Base-by-base conservation (phyloP, 78 protist genomes). In the Capsaspora owczarzaki region DNA sequence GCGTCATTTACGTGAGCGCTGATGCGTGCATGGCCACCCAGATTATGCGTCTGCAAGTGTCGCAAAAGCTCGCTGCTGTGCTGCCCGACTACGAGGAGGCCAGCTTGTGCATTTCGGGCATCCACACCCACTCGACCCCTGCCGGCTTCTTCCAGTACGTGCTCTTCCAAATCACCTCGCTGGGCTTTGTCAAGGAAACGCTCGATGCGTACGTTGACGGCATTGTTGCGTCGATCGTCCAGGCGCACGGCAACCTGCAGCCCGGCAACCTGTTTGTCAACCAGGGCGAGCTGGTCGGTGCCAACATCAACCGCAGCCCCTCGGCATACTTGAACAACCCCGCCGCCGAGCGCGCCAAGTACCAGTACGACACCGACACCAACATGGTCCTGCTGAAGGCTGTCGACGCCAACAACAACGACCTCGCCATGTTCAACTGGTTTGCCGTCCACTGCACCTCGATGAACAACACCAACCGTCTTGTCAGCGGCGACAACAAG, bases 81-180 rank as follows among this genome's bases (percentile, higher is more conserved):
- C 82, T 56, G 51, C 86, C 83, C 5, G 51, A 51, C 14, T 88
- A 88, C 69, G 44, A 61, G n/a, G 42, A 72, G 14, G 89, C 71
- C 23, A 90, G 86, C 74, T 82, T 90, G 22, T 44, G 82, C 41
- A 38, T 90, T 33, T 61, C 85, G 56, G 93, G 90, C 60, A 80
- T 71, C 61, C 93, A 90, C 76, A 87, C 93, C 40, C 93, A 90
- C 78, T 76, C 89, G 22, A 90, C 90, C 6, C 89, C 90, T n/a
- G 93, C 83, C 8, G 93, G 90, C 38, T 90, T 80, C 44, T 63
- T 72, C 79, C 75, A 68, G 72, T 90, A 84, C 61, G 75, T 87
- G 33, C 41, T 90, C 37, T 90, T 86, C 83, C 83, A 89, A 63
- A 76, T 90, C 44, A 83, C 90, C 43, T 60, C 89, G 33, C 61